These are phyloP conservation scores for Ambrosia hybrid DNA, from an alignment of 140 eudicot genomes.

Conservation along the genomic window DNA sequence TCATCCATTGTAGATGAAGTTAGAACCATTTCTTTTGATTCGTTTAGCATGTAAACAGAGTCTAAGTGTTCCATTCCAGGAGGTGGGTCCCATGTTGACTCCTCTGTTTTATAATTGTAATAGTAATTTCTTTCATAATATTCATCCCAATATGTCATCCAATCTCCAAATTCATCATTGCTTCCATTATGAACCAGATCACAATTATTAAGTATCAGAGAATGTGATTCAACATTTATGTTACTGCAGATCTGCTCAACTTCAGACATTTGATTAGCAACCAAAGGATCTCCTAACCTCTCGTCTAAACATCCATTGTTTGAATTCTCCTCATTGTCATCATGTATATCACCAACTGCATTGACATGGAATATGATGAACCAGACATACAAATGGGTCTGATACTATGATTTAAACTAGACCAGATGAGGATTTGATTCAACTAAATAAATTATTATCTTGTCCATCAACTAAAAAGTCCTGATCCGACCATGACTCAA, in stretches of 20 bases:
- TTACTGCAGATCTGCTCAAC: slow-evolving; percentile 27
- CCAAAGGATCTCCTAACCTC: slow-evolving; percentile 17
- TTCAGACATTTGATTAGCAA: slow-evolving; percentile 21
- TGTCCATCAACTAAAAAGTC: no score
- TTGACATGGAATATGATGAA: neutral
- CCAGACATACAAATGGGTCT: neutral
- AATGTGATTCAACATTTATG: slow-evolving; percentile 20
- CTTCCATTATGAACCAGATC: slow-evolving; percentile 19
- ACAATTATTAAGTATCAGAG: slow-evolving; percentile 23
- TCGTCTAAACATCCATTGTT: slow-evolving; percentile 18
- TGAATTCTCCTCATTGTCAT: slow-evolving; percentile 17
- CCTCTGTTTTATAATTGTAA: slow-evolving; percentile 65
- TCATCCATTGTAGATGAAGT: slow-evolving; percentile 27
- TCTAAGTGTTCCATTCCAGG: slow-evolving; percentile 50
- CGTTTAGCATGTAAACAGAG: slow-evolving; percentile 17
- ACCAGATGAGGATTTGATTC: neutral
- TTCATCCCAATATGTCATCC: slow-evolving; percentile 72
- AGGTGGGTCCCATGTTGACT: slow-evolving; percentile 84
- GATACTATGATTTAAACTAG: neutral
- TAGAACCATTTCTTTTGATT: slow-evolving; percentile 17
- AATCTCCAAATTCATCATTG: slow-evolving; percentile 47
- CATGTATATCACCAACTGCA: slow-evolving; percentile 6
- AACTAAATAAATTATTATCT: no score
- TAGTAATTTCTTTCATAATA: slow-evolving; percentile 57
- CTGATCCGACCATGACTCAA: neutral